Evolutionary conservation across 257 asterid species (phyloP).

Genomic region (Lavandula angustifolia): DNA sequence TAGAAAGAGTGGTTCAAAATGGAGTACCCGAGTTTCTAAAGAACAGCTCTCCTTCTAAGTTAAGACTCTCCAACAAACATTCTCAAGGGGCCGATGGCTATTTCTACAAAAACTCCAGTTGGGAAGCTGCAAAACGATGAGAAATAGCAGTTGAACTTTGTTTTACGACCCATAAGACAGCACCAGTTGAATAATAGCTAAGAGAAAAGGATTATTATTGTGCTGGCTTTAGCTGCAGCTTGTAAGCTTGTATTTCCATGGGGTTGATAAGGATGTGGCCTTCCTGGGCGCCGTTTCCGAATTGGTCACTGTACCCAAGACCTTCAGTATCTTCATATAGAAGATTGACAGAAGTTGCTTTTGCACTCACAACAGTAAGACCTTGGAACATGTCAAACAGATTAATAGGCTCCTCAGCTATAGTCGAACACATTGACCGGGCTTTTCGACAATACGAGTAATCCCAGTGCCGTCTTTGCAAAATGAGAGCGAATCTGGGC

Average conservation of each 20-base stretch:
- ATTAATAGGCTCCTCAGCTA: constrained; percentile 69
- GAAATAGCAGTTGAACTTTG: constrained; percentile 11
- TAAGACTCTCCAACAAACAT: neutral
- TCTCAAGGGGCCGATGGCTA: neutral
- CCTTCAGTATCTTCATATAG: constrained; percentile 70
- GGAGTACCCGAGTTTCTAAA: neutral
- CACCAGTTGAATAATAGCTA: neutral
- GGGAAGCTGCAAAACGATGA: constrained; percentile 18
- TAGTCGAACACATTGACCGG: constrained; percentile 64
- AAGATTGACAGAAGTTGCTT: constrained; percentile 77
- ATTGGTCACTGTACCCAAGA: constrained; percentile 79
- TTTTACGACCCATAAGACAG: neutral
- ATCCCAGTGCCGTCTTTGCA: constrained; percentile 80
- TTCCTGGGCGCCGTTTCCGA: constrained; percentile 74
- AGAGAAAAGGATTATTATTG: constrained; percentile 28
- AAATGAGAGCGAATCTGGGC: constrained; percentile 57
- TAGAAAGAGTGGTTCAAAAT: neutral
- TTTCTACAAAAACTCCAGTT: constrained; percentile 24
- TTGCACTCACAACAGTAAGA: constrained; percentile 57
- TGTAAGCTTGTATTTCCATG: constrained; percentile 97
- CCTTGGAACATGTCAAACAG: constrained; percentile 77
- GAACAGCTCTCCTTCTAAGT: constrained; percentile 1
- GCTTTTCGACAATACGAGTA: constrained; percentile 72
- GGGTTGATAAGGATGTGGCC: constrained; percentile 85
- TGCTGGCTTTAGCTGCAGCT: constrained; percentile 61